Evolutionary conservation across 805 yeast species (phyloP), one percentile per base, ranked within the genome.

Genomic region (Lipomyces starkeyi): DNA sequence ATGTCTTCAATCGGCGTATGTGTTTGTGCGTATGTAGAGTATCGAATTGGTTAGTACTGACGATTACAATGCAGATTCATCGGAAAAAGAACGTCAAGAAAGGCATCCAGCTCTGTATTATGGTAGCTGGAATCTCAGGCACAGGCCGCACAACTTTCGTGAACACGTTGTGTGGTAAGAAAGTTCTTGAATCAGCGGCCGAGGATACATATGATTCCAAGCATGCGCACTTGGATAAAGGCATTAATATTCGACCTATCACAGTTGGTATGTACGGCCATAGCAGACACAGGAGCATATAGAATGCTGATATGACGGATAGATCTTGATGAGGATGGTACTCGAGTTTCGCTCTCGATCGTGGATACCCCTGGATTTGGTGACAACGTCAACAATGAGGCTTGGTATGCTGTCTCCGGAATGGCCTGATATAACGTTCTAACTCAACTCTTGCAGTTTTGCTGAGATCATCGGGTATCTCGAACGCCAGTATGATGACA

Each of bases 341-440:
- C 86, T 1, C 81, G 85, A 2, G 81, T 87, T 56, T 75, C 81
- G 53, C 80, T 91, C 71, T 86, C 86, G 70, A 81, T 89, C 59
- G 85, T 89, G 60, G 88, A 88, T 74, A 84, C 94, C 4, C 90
- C 91, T 25, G 95, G 94, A 0, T 87, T 89, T 74, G 95, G 94
- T 56, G 93, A 89, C 74, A 88, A 86, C 75, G 82, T 90, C 72
- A 87, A 91, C 78, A 89, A 89, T 78, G 84, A 83, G 61, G 71
- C 79, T 43, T 83, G 87, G 74, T 83, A 80, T 66, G 75, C 72
- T 22, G 83, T 29, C 2, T 20, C 27, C 20, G 3, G 1, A 20
- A 13, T 3, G 29, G 29, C 25, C 20, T 66, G 75, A 71, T 22
- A 83, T 11, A 3, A 13, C 11, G 25, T 20, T 17, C 55, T 29